A percentile compares a stretch with the other conserved stretches of the same genome.
Evolutionary conservation across 2,329 filamentous ascomycete species (phyloP).

Genomic region (Cadophora luteo-olivacea): DNA sequence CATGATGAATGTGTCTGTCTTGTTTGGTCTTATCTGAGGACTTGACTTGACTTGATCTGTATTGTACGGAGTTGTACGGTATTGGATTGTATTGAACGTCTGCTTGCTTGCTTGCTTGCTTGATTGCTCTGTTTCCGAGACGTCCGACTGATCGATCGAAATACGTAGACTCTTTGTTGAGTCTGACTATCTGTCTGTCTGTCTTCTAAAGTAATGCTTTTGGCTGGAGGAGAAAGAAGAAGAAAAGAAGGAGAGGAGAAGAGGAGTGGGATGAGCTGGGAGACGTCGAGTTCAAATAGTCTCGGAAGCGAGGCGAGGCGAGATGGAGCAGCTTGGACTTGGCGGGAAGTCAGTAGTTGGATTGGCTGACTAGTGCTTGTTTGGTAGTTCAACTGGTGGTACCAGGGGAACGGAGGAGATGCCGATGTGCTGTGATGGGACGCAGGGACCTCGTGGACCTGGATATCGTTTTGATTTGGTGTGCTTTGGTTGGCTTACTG

Average conservation of each 20-base stretch:
- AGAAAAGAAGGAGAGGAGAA: conserved; percentile 6
- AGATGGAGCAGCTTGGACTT: neutral
- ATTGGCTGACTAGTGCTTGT: neutral
- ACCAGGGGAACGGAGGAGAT: neutral
- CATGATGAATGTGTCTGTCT: conserved; percentile 27
- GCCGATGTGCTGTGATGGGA: conserved; percentile 1
- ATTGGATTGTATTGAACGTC: neutral
- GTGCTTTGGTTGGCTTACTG: conserved; percentile 1
- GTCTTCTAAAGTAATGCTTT: conserved; percentile 18
- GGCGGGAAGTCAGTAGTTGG: neutral
- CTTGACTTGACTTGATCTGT: neutral
- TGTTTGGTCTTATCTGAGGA: neutral
- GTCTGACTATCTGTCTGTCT: too few relatives aligned
- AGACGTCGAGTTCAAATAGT: neutral
- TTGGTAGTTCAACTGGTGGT: neutral
- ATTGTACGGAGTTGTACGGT: neutral
- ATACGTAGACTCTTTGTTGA: neutral
- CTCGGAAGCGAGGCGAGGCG: neutral
- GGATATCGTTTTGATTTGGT: conserved; percentile 5
- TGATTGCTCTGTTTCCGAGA: neutral
- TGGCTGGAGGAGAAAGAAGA: conserved; percentile 17
- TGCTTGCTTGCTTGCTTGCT: too few relatives aligned
- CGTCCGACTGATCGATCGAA: neutral
- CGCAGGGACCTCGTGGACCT: conserved; percentile 11
- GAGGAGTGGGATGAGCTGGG: conserved; percentile 13